Percentiles rank a stretch among this genome's conserved stretches.
These are phyloP conservation scores for Clarireedia monteithiana DNA, from an alignment of 2,329 filamentous ascomycete species.

Conservation along the genomic window DNA sequence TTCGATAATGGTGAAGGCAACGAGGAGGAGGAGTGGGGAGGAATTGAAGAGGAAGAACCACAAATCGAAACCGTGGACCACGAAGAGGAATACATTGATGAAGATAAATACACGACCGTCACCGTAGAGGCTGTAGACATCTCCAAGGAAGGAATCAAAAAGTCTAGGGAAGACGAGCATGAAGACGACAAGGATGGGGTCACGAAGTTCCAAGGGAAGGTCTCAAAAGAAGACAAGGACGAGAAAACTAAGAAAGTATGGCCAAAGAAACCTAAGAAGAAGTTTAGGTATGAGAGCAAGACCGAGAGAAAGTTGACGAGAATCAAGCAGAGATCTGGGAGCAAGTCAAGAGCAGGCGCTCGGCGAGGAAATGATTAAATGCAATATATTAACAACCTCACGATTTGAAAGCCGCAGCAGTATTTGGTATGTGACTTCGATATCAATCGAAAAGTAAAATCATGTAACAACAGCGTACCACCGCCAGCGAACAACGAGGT, in stretches of 20 bases:
- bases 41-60: conserved; percentile 41
- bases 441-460: conserved; percentile 19
- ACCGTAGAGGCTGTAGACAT: conserved; percentile 85
- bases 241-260: conserved; percentile 39
- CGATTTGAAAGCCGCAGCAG: conserved; percentile 9
- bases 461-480: conserved; percentile 21
- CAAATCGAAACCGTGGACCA: conserved; percentile 50
- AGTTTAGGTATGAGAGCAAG: conserved; percentile 90
- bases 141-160: conserved; percentile 63
- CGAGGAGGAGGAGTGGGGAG: conserved; percentile 49
- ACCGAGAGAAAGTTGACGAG: conserved; percentile 68
- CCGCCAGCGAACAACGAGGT: conserved; percentile 23
- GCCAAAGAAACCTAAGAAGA: conserved; percentile 67
- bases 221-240: conserved; percentile 18
- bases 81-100: conserved; percentile 92
- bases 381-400: conserved; percentile 10
- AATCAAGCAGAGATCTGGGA: conserved; percentile 64
- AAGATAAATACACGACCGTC: conserved; percentile 92
- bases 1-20: conserved; percentile 34
- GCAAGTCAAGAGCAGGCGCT: conserved; percentile 32
- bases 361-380: conserved; percentile 26
- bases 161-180: conserved; percentile 34
- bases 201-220: conserved; percentile 28
- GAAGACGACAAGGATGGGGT: conserved; percentile 28
- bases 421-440: conserved; percentile 19